Conservation (phyloP, 202 grass and related monocot species). For the Sporobolus alterniflorus region DNA sequence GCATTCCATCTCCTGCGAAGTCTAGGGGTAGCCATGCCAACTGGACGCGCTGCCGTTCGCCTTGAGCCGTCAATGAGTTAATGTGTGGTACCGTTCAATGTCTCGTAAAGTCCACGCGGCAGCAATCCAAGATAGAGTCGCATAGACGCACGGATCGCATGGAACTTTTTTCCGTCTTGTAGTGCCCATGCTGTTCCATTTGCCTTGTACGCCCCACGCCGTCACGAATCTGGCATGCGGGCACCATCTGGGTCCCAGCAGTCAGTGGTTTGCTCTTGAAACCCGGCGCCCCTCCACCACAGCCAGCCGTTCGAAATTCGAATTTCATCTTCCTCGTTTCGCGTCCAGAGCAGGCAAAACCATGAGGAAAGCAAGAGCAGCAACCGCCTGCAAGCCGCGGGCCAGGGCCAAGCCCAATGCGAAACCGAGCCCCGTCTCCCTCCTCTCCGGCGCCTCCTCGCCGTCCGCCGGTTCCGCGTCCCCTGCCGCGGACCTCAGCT, state of each 20-base stretch:
- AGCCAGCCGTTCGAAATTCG: slow-evolving; percentile 12
- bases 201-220: too few relatives aligned
- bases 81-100: too few relatives aligned
- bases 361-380: slow-evolving; percentile 62
- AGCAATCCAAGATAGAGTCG: too few relatives aligned
- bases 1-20: too few relatives aligned
- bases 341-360: background rate
- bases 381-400: slow-evolving; percentile 10
- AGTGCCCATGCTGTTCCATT: too few relatives aligned
- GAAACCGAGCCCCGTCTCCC: slow-evolving; percentile 39
- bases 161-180: too few relatives aligned
- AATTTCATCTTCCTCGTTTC: slow-evolving; percentile 1
- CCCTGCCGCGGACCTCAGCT: slow-evolving; percentile 42
- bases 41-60: too few relatives aligned
- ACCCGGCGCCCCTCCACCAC: background rate
- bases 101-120: too few relatives aligned
- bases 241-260: background rate
- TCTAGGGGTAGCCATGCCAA: too few relatives aligned
- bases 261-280: background rate
- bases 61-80: too few relatives aligned
- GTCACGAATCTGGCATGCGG: background rate
- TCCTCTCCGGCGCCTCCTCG: slow-evolving; percentile 36
- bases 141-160: too few relatives aligned
- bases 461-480: slow-evolving; percentile 26
- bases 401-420: slow-evolving; percentile 40